These are phyloP conservation scores for Amanita rimosa DNA, from an alignment of 768 basidiomycete species.

Conservation along the genomic window DNA sequence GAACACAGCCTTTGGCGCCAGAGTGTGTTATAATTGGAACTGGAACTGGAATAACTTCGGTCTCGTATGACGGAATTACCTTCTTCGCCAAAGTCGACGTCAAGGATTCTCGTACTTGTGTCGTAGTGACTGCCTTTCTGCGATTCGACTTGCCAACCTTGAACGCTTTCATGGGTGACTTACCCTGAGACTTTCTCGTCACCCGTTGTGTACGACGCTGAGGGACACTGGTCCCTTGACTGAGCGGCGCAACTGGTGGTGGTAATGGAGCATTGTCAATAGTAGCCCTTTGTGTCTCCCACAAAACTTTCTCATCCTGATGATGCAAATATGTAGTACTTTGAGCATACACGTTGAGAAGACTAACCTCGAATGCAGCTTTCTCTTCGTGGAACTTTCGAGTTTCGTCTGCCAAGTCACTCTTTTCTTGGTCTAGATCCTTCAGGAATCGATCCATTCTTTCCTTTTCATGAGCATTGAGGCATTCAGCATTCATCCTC, in stretches of 20 bases:
- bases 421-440: constrained; percentile 56
- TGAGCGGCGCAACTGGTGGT: not conserved
- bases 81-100: constrained; percentile 21
- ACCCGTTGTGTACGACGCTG: constrained; percentile 14
- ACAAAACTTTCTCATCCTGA: constrained; percentile 64
- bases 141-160: constrained; percentile 35
- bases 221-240: constrained; percentile 1
- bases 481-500: not conserved
- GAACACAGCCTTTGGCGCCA: not conserved
- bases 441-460: constrained; percentile 38
- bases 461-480: constrained; percentile 38
- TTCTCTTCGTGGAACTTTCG: constrained; percentile 55
- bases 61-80: constrained; percentile 27
- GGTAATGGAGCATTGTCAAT: not conserved
- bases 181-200: constrained; percentile 15
- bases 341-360: not conserved
- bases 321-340: constrained; percentile 22
- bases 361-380: constrained; percentile 45
- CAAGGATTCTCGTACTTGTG: not conserved
- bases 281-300: constrained; percentile 50
- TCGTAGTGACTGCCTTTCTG: constrained; percentile 22
- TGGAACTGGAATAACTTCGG: constrained; percentile 26
- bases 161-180: constrained; percentile 23
- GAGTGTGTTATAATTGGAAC: constrained; percentile 17
- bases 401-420: constrained; percentile 52